Percentiles rank a stretch among this genome's conserved stretches.
These are phyloP conservation scores for Claviceps monticola DNA, from an alignment of 2,329 filamentous ascomycete genomes.

Conservation along the genomic window DNA sequence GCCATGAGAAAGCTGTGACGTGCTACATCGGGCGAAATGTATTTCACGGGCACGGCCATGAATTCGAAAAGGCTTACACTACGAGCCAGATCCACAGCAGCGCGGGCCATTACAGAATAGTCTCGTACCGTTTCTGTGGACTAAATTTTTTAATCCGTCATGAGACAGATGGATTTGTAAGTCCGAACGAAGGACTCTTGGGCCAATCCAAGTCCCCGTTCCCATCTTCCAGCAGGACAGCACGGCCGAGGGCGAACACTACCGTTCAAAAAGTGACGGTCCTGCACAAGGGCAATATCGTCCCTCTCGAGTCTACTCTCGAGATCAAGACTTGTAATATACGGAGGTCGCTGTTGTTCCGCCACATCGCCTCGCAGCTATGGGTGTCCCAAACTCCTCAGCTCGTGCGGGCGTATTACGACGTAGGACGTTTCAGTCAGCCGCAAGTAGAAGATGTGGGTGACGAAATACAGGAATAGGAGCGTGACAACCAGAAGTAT, in stretches of 20 bases:
- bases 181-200: slow-evolving; percentile 7
- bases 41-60: slow-evolving; percentile 29
- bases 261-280: slow-evolving; percentile 12
- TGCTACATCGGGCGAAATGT: slow-evolving; percentile 19
- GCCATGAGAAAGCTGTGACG: slow-evolving; percentile 17
- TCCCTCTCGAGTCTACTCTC: slow-evolving; percentile 22
- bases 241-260: too few relatives aligned
- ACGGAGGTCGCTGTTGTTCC: slow-evolving; percentile 18
- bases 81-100: slow-evolving; percentile 17
- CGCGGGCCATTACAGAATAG: slow-evolving; percentile 30
- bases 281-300: slow-evolving; percentile 15
- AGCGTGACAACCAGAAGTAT: slow-evolving; percentile 17
- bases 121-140: slow-evolving; percentile 28
- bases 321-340: slow-evolving; percentile 31
- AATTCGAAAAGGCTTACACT: slow-evolving; percentile 32
- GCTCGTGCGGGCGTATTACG: slow-evolving; percentile 30
- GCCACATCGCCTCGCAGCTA: slow-evolving; percentile 25
- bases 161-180: slow-evolving; percentile 29
- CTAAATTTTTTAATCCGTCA: slow-evolving; percentile 27
- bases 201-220: slow-evolving; percentile 13
- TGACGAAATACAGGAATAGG: slow-evolving; percentile 19
- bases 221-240: slow-evolving; percentile 8
- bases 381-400: slow-evolving; percentile 33
- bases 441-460: slow-evolving; percentile 20
- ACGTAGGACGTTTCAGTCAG: slow-evolving; percentile 19